Evolutionary conservation across 306 rosid species (phyloP), one percentile per base, ranked within the genome.

Genomic region (Acacia crassicarpa): DNA sequence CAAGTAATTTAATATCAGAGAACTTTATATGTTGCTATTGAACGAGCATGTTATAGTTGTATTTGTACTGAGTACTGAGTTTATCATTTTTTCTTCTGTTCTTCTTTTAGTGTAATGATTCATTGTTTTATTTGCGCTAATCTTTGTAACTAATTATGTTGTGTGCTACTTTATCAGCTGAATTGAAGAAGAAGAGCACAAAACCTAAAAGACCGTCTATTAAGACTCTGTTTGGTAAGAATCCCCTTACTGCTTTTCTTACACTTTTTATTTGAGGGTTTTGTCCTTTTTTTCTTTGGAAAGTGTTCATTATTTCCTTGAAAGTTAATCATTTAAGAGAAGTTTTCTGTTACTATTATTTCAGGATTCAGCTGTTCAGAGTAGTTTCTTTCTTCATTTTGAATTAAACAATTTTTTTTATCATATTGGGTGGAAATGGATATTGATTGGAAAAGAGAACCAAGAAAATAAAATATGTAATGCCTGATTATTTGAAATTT

Each of bases 201-300:
- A 94, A 94, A 85, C 9, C 89, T 78, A 96, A 91, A 88, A 89
- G 99, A 78, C 98, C 99, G 7, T 93, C 98, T 85, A 94, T 94
- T 82, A 96, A 91, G 87, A 88, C 93, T 80, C 92, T 96, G 76
- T 92, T 94, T 75, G 97, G 99, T 96, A 90, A 89, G 87, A 61
- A 81, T 66, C 62, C 77, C 75, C 67, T 80, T 62, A 58, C n/a
- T 22, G 43, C 30, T 77, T 61, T 72, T 67, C 74, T 43, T 59
- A 33, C 32, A 44, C 44, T 4, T 78, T 46, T 76, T 27, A 66
- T 54, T 56, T 32, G 68, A 51, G 67, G 77, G 32, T 48, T 46
- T 25, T 77, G 5, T 74, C 72, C 41, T 30, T 67, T 9, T 74
- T 74, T 41, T 43, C 25, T 33, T 22, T 19, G 73, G 19, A 54